A percentile compares a stretch with the other conserved stretches of the same genome.
Conservation (phyloP, 371 early-diverging fungal species). For the Rhizomucor miehei region DNA sequence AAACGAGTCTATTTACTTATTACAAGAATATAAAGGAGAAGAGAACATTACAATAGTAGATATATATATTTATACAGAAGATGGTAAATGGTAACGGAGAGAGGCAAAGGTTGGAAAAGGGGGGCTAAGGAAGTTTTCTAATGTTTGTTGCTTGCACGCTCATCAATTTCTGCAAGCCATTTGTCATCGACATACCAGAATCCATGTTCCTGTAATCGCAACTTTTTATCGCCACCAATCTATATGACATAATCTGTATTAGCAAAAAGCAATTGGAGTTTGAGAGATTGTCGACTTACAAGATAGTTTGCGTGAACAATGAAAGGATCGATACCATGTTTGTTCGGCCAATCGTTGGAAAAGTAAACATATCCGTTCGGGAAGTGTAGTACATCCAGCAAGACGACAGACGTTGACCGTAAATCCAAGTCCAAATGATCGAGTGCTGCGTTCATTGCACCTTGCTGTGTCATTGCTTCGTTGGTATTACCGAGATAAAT, state of each 20-base stretch:
- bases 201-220: conserved; percentile 14
- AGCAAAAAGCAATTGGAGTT: not conserved
- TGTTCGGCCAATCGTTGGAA: conserved; percentile 14
- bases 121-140: too few relatives aligned
- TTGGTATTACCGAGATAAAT: conserved; percentile 23
- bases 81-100: too few relatives aligned
- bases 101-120: too few relatives aligned
- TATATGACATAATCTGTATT: conserved; percentile 1
- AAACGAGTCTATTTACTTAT: too few relatives aligned
- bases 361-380: conserved; percentile 31
- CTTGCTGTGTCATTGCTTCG: conserved; percentile 23
- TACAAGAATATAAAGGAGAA: too few relatives aligned
- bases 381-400: conserved; percentile 24
- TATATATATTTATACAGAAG: too few relatives aligned
- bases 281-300: conserved; percentile 16
- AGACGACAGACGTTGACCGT: conserved; percentile 18
- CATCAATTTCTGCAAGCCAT: conserved; percentile 17
- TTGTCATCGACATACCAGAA: conserved; percentile 30
- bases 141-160: not conserved
- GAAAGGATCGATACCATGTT: conserved; percentile 23
- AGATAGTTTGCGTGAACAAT: conserved; percentile 30
- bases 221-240: conserved; percentile 49
- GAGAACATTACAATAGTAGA: too few relatives aligned
- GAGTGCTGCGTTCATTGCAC: conserved; percentile 27
- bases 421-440: conserved; percentile 21